Evolutionary conservation across 192 early-diverging fungal species (phyloP).

Genomic region (Coemansia biformis): DNA sequence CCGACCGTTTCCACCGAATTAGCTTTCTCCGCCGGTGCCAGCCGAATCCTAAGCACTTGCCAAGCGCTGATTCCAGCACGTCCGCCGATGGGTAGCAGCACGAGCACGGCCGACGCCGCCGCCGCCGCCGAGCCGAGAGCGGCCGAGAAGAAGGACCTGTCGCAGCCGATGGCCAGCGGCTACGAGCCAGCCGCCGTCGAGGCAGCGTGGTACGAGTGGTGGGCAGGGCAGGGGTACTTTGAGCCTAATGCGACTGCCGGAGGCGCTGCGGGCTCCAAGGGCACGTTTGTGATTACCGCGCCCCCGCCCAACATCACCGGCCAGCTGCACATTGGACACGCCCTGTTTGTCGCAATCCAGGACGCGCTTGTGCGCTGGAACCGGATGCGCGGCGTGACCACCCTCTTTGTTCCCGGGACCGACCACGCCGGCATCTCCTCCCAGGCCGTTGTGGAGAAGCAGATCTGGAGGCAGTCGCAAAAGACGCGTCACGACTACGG

Average conservation of each 20-base stretch:
- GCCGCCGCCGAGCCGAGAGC: no score
- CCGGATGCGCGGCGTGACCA: conserved; percentile 94
- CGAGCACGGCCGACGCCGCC: conserved; percentile 44
- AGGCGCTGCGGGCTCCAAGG: conserved; percentile 68
- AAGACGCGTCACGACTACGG: conserved; percentile 89
- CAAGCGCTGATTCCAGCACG: no score
- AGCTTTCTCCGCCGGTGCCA: no score
- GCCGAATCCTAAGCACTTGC: no score
- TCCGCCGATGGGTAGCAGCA: not conserved
- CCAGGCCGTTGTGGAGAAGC: conserved; percentile 96
- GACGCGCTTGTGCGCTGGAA: conserved; percentile 94
- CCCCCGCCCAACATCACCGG: conserved; percentile 99
- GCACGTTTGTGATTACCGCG: conserved; percentile 85
- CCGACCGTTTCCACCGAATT: no score
- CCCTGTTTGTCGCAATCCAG: conserved; percentile 89
- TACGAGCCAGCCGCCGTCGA: conserved; percentile 93
- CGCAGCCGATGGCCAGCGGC: conserved; percentile 65
- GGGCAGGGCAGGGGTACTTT: conserved; percentile 91
- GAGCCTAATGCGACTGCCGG: conserved; percentile 56
- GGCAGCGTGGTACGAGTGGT: conserved; percentile 95
- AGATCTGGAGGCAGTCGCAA: conserved; percentile 76
- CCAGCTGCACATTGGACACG: conserved; percentile 92
- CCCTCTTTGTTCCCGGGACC: conserved; percentile 88
- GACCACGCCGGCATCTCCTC: conserved; percentile 98
- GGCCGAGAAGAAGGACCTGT: conserved; percentile 82